Conservation (phyloP, 192 early-diverging fungal species). For the Umbelopsis isabellina region DNA sequence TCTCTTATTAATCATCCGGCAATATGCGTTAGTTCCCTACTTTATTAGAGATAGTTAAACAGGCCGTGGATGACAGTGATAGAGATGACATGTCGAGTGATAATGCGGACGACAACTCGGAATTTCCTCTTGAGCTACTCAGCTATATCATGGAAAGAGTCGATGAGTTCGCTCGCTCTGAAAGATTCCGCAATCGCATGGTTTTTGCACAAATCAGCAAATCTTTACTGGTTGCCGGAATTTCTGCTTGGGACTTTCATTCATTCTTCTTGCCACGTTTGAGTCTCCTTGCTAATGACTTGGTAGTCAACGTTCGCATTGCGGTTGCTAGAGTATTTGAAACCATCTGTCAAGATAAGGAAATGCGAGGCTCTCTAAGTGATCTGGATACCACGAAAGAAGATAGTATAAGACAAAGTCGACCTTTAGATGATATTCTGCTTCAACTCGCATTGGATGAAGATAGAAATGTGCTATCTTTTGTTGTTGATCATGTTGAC, state of each 20-base stretch:
- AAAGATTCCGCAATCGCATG: constrained; percentile 58
- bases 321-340: constrained; percentile 61
- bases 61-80: constrained; percentile 39
- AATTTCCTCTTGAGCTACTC: constrained; percentile 33
- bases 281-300: constrained; percentile 59
- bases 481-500: constrained; percentile 8
- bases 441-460: constrained; percentile 11
- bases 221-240: constrained; percentile 62
- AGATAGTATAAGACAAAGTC: not conserved
- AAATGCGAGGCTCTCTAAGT: constrained; percentile 20
- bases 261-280: constrained; percentile 69
- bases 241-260: constrained; percentile 65
- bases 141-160: constrained; percentile 45
- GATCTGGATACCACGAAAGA: constrained; percentile 20
- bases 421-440: constrained; percentile 17
- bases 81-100: constrained; percentile 37
- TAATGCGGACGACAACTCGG: constrained; percentile 36
- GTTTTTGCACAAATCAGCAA: constrained; percentile 74
- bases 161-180: constrained; percentile 47
- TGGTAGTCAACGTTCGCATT: constrained; percentile 76
- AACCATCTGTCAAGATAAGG: constrained; percentile 37
- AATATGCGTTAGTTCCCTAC: constrained; percentile 41
- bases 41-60: constrained; percentile 45
- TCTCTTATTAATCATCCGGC: constrained; percentile 17
- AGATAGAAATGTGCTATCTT: constrained; percentile 21